Percentiles rank a stretch among this genome's conserved stretches.
Conservation (phyloP, 2,329 filamentous ascomycete species). For the Trichoderma pleuroti region DNA sequence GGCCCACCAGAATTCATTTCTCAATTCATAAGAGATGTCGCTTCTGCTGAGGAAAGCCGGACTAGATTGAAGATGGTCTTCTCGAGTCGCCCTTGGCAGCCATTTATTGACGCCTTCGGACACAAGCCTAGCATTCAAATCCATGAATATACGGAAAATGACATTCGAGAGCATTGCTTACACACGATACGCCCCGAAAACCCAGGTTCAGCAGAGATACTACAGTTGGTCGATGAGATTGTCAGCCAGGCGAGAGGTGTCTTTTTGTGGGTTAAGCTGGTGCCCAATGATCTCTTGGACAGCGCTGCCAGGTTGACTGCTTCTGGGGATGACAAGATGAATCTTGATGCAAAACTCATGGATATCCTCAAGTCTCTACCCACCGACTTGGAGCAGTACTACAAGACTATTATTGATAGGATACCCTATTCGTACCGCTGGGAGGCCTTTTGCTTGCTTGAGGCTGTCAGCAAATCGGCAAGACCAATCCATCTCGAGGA, state of each 20-base stretch:
- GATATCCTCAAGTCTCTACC: not conserved
- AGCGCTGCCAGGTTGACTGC: not conserved
- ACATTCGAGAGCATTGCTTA: not conserved
- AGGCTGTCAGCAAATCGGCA: not conserved
- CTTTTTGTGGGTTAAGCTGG: not conserved
- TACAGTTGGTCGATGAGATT: not conserved
- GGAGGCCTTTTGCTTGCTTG: not conserved
- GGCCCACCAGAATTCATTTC: not conserved
- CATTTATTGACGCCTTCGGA: not conserved
- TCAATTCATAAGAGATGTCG: not conserved
- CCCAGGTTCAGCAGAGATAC: not conserved
- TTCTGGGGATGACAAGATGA: accelerated
- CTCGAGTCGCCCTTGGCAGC: not conserved
- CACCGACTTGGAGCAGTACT: not conserved
- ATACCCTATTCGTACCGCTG: not conserved
- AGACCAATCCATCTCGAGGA: not conserved
- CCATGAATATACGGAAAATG: not conserved
- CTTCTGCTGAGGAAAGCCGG: accelerated
- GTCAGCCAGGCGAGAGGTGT: not conserved
- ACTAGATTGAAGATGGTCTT: conserved; percentile 2
- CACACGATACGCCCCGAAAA: not conserved
- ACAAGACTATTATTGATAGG: not conserved
- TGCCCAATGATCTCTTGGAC: not conserved
- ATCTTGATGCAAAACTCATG: not conserved
- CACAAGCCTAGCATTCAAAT: not conserved